These are phyloP conservation scores for Leptographium wingfieldii DNA, from an alignment of 2,329 filamentous ascomycete species.

Conservation along the genomic window DNA sequence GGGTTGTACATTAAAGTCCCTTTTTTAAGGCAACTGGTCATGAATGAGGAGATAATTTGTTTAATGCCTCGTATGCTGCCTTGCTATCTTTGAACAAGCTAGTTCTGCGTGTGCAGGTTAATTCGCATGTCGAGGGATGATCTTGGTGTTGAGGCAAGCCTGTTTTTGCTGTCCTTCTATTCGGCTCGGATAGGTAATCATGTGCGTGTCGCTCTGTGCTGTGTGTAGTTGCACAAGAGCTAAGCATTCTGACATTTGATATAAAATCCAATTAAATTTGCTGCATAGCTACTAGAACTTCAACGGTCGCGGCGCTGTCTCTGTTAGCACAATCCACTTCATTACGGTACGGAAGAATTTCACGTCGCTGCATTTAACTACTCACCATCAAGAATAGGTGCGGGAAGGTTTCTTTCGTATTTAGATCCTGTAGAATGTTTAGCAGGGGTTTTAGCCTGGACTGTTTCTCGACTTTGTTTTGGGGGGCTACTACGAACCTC, in stretches of 20 bases:
- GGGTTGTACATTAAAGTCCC: slow-evolving; percentile 62
- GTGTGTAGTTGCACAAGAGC: slow-evolving; percentile 30
- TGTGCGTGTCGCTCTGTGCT: neutral
- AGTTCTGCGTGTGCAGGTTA: neutral
- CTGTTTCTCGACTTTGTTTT: neutral
- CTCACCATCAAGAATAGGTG: slow-evolving; percentile 70
- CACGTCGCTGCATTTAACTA: slow-evolving; percentile 14
- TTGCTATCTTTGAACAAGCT: neutral
- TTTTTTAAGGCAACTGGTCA: slow-evolving; percentile 44
- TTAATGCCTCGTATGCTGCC: neutral
- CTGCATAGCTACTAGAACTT: slow-evolving; percentile 31
- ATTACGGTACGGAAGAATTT: neutral
- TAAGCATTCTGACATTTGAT: neutral
- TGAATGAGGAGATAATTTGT: slow-evolving; percentile 44
- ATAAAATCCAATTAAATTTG: slow-evolving; percentile 32
- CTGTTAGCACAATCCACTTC: neutral
- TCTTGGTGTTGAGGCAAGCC: slow-evolving; percentile 28
- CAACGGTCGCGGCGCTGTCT: slow-evolving; percentile 36
- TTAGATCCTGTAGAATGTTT: slow-evolving; percentile 57
- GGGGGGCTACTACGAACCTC: slow-evolving; percentile 49
- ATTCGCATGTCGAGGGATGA: neutral
- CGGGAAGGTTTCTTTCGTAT: slow-evolving; percentile 85
- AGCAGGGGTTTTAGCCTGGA: neutral
- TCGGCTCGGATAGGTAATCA: too few relatives aligned
- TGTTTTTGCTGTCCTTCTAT: slow-evolving; percentile 11